These are phyloP conservation scores for Verticillium alfalfae DNA, from an alignment of 2,329 filamentous ascomycete genomes.

Conservation along the genomic window DNA sequence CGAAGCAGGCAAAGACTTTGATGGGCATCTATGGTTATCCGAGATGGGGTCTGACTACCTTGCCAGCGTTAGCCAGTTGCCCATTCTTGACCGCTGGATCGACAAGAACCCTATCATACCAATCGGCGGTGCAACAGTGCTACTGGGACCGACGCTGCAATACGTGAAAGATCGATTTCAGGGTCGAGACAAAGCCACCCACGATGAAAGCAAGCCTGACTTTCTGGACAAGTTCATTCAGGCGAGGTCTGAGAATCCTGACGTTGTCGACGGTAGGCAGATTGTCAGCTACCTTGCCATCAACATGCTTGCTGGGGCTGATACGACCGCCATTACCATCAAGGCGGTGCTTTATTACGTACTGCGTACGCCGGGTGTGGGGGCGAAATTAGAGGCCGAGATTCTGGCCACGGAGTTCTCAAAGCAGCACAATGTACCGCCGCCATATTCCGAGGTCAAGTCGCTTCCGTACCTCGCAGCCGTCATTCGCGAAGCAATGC, in stretches of 20 bases:
- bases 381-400: constrained; percentile 33
- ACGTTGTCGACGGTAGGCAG: constrained; percentile 5
- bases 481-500: constrained; percentile 50
- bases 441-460: constrained; percentile 39
- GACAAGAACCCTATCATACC: constrained; percentile 41
- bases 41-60: constrained; percentile 42
- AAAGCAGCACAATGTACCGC: constrained; percentile 17
- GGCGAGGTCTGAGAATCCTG: constrained; percentile 23
- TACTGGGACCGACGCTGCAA: constrained; percentile 8
- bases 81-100: constrained; percentile 40
- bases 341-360: constrained; percentile 50
- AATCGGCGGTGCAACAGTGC: constrained; percentile 14
- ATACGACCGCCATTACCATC: constrained; percentile 56
- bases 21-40: constrained; percentile 43
- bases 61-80: constrained; percentile 45
- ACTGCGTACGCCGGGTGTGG: constrained; percentile 35
- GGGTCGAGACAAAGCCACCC: constrained; percentile 3
- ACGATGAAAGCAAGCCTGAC: constrained; percentile 14
- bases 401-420: constrained; percentile 32
- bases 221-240: constrained; percentile 28
- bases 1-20: constrained; percentile 41
- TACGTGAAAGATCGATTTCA: constrained; percentile 9
- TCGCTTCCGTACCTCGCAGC: constrained; percentile 49
- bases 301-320: constrained; percentile 45
- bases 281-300: neutral